These are phyloP conservation scores for Xylaria sp. DNA, from an alignment of 2,329 filamentous ascomycete species.

Conservation along the genomic window DNA sequence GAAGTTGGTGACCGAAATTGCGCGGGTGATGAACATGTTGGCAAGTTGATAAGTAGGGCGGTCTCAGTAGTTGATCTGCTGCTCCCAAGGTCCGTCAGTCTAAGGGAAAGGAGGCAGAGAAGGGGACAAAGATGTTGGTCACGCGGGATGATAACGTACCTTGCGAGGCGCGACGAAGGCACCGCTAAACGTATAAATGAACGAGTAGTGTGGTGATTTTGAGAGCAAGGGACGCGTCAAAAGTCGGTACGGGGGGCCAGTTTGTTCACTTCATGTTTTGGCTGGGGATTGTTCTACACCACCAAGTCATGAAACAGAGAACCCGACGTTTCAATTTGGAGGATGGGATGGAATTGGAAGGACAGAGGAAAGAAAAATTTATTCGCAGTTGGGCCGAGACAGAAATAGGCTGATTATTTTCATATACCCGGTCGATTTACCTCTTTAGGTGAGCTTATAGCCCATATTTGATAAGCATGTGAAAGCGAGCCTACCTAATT, in stretches of 20 bases:
- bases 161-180: background rate
- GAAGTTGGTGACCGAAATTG: conserved; percentile 72
- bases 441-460: conserved; percentile 12
- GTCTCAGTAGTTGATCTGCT: conserved; percentile 15
- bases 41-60: background rate
- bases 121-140: background rate
- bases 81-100: conserved; percentile 5
- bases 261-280: conserved; percentile 25
- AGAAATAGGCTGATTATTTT: conserved; percentile 15
- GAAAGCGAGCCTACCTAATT: conserved; percentile 2
- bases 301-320: background rate
- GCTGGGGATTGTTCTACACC: background rate
- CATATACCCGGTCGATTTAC: conserved; percentile 21
- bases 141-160: conserved; percentile 1
- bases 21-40: conserved; percentile 55
- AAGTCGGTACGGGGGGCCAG: background rate
- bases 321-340: background rate
- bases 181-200: background rate
- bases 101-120: background rate
- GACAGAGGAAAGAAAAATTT: background rate
- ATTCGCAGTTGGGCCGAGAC: conserved; percentile 6
- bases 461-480: conserved; percentile 22
- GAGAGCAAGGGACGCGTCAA: background rate
- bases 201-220: background rate
- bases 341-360: background rate